Evolutionary conservation across 306 rosid species (phyloP), one percentile per base, ranked within the genome.

Genomic region (Dicorynia guianensis): DNA sequence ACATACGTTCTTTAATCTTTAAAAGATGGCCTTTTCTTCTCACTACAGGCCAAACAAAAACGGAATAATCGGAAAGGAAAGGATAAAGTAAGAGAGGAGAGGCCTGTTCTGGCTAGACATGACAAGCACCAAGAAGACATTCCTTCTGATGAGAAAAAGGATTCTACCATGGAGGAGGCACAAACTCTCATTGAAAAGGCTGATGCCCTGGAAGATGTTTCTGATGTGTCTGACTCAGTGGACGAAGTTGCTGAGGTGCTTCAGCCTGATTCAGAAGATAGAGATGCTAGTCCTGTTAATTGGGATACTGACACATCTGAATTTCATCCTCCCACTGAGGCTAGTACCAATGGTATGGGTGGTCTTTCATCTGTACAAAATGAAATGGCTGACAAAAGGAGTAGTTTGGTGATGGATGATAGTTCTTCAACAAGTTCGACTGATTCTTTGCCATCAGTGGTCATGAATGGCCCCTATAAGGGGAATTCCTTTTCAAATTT

Each of bases 301-400:
- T 95, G 97, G 97, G 99, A 92, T 70, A 96, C 98, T 44, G 97
- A 96, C 81, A 87, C 99, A 43, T 92, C 96, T 38, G 99, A 96
- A 82, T 84, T 85, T 60, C 99, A 87, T 78, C 96, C 86, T 77
- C 87, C 87, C 56, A 78, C 75, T 44, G 97, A 87, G 64, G 83
- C 89, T 19, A 79, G 89, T 84, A 90, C 88, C 85, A 87, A 88
- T 81, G 86, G 88, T 69, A 63, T 85, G 43, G 77, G 75, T 67
- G 74, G 90, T 80, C 78, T 80, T 13, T 88, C 90, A 71, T 85
- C 96, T 7, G 79, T 65, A 52, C 97, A 86, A 80, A 89, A 91
- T 67, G 96, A 87, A 69, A 70, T 80, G 46, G 80, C 87, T 64
- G 98, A 90, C 53, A 92, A 86, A 73, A 92, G 86, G 86, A 81